Evolutionary conservation across 2,329 filamentous ascomycete species (phyloP).

Genomic region (Byssothecium circinans): DNA sequence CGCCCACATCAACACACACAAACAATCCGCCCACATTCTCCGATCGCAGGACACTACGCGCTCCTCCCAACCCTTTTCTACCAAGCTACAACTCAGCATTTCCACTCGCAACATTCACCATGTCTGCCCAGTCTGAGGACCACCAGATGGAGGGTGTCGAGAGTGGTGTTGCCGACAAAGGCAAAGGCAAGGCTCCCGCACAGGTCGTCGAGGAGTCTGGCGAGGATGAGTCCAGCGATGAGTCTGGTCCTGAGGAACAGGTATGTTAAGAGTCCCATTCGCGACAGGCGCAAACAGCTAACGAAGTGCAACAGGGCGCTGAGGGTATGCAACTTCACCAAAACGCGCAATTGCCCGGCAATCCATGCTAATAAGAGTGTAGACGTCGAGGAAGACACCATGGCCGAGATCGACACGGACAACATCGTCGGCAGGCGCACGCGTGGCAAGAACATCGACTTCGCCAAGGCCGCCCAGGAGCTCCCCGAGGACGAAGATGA

Average conservation of each 20-base stretch:
- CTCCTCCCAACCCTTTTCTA: conserved; percentile 1
- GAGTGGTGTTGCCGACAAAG: conserved; percentile 65
- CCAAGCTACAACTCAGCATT: not conserved
- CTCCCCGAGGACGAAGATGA: conserved; percentile 74
- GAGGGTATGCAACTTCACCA: conserved; percentile 37
- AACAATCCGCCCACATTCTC: conserved; percentile 15
- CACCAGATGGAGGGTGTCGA: conserved; percentile 44
- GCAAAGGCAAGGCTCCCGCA: conserved; percentile 67
- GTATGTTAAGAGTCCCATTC: conserved; percentile 46
- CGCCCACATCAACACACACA: conserved; percentile 26
- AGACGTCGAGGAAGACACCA: conserved; percentile 73
- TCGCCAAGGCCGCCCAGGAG: conserved; percentile 83
- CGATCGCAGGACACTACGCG: conserved; percentile 9
- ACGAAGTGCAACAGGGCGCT: conserved; percentile 26
- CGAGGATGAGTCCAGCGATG: conserved; percentile 66
- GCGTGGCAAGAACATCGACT: conserved; percentile 90
- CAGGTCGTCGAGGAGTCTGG: conserved; percentile 74
- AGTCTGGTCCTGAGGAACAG: conserved; percentile 64
- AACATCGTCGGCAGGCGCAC: conserved; percentile 89
- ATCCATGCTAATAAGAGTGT: conserved; percentile 27
- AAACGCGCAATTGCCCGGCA: conserved; percentile 10
- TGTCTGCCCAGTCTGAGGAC: conserved; percentile 39
- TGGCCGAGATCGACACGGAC: conserved; percentile 86
- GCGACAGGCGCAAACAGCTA: conserved; percentile 26
- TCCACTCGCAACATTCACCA: conserved; percentile 10